phyloP scores from a whole-genome alignment of 352 stramenopile genomes.

The Pythium rhizo-oryzae region DNA sequence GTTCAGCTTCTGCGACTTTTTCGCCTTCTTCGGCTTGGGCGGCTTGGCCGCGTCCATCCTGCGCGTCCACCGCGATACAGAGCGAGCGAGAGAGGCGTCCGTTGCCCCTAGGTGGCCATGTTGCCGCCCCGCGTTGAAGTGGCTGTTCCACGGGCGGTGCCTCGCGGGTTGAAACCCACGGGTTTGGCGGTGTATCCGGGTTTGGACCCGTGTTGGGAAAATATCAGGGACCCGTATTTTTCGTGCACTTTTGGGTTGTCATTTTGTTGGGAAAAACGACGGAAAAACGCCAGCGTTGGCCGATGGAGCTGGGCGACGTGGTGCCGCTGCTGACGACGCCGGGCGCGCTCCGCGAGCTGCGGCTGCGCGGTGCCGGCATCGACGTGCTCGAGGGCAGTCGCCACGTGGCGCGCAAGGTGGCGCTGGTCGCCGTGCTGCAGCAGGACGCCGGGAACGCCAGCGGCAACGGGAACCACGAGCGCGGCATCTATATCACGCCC shows the following conservation, averaged over 20 bases:
- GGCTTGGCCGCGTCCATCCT: conserved; percentile 15
- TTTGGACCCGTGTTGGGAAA: not conserved
- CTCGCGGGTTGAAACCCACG: not conserved
- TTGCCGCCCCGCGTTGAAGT: not conserved
- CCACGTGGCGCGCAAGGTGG: conserved; percentile 52
- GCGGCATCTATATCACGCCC: conserved; percentile 58
- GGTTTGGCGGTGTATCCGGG: not conserved
- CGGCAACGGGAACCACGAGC: conserved; percentile 27
- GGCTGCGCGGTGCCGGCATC: conserved; percentile 45
- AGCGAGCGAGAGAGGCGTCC: not conserved
- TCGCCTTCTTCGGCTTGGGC: conserved; percentile 30
- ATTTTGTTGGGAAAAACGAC: not conserved
- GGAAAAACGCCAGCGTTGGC: not conserved
- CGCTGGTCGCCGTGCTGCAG: conserved; percentile 59
- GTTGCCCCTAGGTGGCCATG: not conserved
- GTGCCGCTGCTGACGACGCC: conserved; percentile 64
- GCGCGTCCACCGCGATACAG: conserved; percentile 11
- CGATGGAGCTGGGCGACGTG: conserved; percentile 35
- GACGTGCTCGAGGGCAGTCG: conserved; percentile 54
- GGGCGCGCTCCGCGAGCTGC: conserved; percentile 34
- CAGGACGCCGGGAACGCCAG: conserved; percentile 13
- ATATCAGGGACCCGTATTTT: conserved; percentile 13
- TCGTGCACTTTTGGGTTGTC: not conserved
- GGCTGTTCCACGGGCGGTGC: not conserved
- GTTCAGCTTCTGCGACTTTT: conserved; percentile 56